phyloP scores from a whole-genome alignment of 805 yeast species.

The Crinitomyces ghanaensis region DNA sequence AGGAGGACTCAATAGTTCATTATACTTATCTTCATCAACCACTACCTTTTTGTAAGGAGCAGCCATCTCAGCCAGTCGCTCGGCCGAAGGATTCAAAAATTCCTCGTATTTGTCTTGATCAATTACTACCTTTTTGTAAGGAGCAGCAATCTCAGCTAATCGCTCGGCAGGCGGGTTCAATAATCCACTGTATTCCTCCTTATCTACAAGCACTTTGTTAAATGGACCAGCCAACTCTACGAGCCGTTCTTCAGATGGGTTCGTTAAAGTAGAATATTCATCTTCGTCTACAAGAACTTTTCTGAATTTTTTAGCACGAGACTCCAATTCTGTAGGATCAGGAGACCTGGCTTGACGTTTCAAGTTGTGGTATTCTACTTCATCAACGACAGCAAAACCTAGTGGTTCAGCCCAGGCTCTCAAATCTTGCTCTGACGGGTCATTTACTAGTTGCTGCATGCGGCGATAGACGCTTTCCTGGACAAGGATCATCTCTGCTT shows the following conservation, averaged over 20 bases:
- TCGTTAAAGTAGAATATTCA: slow-evolving; percentile 15
- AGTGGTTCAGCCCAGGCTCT: slow-evolving; percentile 12
- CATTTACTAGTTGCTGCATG: slow-evolving; percentile 2
- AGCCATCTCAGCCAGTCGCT: no score
- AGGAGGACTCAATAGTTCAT: slow-evolving; percentile 21
- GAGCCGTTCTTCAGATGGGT: slow-evolving; percentile 17
- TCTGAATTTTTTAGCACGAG: slow-evolving; percentile 15
- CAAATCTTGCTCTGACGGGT: slow-evolving; percentile 15
- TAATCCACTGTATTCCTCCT: slow-evolving; percentile 15
- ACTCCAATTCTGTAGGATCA: slow-evolving; percentile 14
- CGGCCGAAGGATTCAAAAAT: slow-evolving; percentile 17
- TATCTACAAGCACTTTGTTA: slow-evolving; percentile 12
- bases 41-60: slow-evolving; percentile 8
- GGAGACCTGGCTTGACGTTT: slow-evolving; percentile 13
- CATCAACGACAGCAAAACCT: slow-evolving; percentile 26
- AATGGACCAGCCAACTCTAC: slow-evolving; percentile 15
- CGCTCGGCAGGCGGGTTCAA: slow-evolving; percentile 16
- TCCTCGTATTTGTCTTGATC: slow-evolving; percentile 14
- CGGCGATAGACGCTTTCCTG: slow-evolving; percentile 11
- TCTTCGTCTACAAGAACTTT: slow-evolving; percentile 14
- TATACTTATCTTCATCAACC: slow-evolving; percentile 7
- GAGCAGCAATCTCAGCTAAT: slow-evolving; percentile 18
- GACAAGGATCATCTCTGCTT: slow-evolving; percentile 9
- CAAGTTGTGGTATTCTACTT: slow-evolving; percentile 22
- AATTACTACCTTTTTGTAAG: slow-evolving; percentile 6